Base-by-base conservation (phyloP, 768 basidiomycete genomes). In the Boletus vermiculosoides region DNA sequence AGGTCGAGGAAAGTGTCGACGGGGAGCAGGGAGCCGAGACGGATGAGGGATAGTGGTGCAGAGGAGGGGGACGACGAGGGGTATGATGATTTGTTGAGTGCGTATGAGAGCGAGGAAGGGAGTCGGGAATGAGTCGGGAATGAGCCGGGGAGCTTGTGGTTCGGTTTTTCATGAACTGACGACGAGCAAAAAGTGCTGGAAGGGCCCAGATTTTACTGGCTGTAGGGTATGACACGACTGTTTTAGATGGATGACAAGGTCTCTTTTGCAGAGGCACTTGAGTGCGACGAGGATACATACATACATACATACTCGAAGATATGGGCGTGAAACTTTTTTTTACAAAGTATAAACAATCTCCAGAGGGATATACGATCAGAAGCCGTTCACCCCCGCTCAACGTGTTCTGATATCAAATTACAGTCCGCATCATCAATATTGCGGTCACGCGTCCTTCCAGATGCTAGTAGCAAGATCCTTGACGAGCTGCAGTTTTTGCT, bases 21-120 rank as follows among this genome's bases (percentile, higher is more conserved):
- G 10, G 79, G 78, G 28, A 70, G 56, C 44, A 79, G 70, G 48
- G 76, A 64, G 72, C 76, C 25, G 67, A 65, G 23, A 62, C 68
- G 70, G 52, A 65, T 71, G 45, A 76, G 82, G 39, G 84, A 86
- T 36, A 90, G 86, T 65, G 82, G 79, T 22, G 88, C 86, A 0
- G 86, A 87, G 52, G 88, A 90, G 56, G 88, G 90, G 5, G 89
- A 90, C 57, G 90, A 91, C 61, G 79, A 80, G 52, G 83, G 87
- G 4, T 90, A 90, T 53, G 88, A 86, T 62, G 90, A 90, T 13
- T 66, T 92, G 53, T 71, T 92, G 57, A 90, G 86, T 67, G 89
- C 89, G 20, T 92, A 92, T 64, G 89, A 91, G 73, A 90, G 89
- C 65, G 88, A 90, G 66, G 86, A 85, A 51, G 77, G 76, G 31